Evolutionary conservation across 306 rosid species (phyloP).

Genomic region (Prunus mume): DNA sequence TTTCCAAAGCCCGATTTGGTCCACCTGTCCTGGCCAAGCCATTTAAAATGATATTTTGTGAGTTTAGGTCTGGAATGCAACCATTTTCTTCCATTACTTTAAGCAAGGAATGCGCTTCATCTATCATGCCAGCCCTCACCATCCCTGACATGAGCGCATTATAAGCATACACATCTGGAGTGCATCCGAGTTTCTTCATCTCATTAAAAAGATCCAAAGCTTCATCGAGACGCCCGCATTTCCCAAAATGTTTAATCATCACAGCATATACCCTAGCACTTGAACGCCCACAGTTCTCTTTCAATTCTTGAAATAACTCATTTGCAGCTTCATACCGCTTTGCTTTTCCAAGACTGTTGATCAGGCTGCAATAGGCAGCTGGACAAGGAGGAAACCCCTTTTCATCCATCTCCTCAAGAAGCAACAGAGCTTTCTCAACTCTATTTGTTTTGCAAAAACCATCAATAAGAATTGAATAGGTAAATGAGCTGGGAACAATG

Average conservation of each 20-base stretch:
- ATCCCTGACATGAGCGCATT: slow-evolving; percentile 96
- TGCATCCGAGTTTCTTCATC: slow-evolving; percentile 81
- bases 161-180: slow-evolving; percentile 75
- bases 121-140: slow-evolving; percentile 74
- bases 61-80: slow-evolving; percentile 69
- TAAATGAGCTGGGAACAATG: slow-evolving; percentile 70
- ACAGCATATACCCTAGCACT: slow-evolving; percentile 97
- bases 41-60: slow-evolving; percentile 75
- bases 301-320: slow-evolving; percentile 84
- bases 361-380: slow-evolving; percentile 94
- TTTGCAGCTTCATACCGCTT: slow-evolving; percentile 88
- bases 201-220: slow-evolving; percentile 73
- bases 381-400: slow-evolving; percentile 93
- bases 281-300: slow-evolving; percentile 78
- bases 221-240: slow-evolving; percentile 69
- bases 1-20: slow-evolving; percentile 70
- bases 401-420: slow-evolving; percentile 99
- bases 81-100: slow-evolving; percentile 79
- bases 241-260: slow-evolving; percentile 94
- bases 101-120: slow-evolving; percentile 69
- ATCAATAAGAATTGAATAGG: slow-evolving; percentile 87
- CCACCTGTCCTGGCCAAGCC: slow-evolving; percentile 79
- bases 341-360: slow-evolving; percentile 86
- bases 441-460: slow-evolving; percentile 87
- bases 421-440: slow-evolving; percentile 82